A percentile compares a stretch with the other conserved stretches of the same genome.
Conservation (phyloP, 371 early-diverging fungal species). For the Mucor velutinosus region DNA sequence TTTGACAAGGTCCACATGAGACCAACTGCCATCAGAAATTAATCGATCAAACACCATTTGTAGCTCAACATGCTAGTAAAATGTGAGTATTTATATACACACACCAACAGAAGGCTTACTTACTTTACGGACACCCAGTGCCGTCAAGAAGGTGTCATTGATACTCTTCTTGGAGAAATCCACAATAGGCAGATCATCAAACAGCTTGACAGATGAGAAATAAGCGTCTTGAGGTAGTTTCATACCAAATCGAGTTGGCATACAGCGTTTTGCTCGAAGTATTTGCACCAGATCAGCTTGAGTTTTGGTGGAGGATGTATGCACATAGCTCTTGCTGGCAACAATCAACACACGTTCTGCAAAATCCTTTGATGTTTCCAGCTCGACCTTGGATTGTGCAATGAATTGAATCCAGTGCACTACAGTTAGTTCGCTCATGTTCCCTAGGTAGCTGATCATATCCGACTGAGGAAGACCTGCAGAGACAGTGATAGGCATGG, state of each 20-base stretch:
- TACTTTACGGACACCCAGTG: constrained; percentile 84
- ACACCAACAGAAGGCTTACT: neutral
- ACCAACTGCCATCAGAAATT: constrained; percentile 82
- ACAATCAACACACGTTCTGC: constrained; percentile 67
- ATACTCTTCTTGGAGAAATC: constrained; percentile 55
- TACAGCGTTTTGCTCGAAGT: constrained; percentile 58
- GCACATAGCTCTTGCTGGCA: constrained; percentile 55
- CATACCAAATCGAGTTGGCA: constrained; percentile 78
- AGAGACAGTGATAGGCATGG: constrained; percentile 68
- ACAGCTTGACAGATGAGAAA: constrained; percentile 78
- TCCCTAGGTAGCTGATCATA: constrained; percentile 56
- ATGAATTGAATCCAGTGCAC: constrained; percentile 68
- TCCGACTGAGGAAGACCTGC: constrained; percentile 61
- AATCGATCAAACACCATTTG: constrained; percentile 87
- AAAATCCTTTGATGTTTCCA: constrained; percentile 59
- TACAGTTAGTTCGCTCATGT: constrained; percentile 64
- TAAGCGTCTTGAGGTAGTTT: constrained; percentile 73
- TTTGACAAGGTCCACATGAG: constrained; percentile 82
- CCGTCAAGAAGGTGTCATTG: constrained; percentile 61
- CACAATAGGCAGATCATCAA: constrained; percentile 81
- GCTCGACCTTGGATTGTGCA: constrained; percentile 38
- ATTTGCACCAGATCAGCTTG: constrained; percentile 53
- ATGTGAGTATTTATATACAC: neutral
- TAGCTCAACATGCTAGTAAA: constrained; percentile 75
- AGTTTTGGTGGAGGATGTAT: constrained; percentile 37